Evolutionary conservation across 2,329 filamentous ascomycete genomes (phyloP), one percentile per base, ranked within the genome.

Genomic region (Neospermospora avenae): DNA sequence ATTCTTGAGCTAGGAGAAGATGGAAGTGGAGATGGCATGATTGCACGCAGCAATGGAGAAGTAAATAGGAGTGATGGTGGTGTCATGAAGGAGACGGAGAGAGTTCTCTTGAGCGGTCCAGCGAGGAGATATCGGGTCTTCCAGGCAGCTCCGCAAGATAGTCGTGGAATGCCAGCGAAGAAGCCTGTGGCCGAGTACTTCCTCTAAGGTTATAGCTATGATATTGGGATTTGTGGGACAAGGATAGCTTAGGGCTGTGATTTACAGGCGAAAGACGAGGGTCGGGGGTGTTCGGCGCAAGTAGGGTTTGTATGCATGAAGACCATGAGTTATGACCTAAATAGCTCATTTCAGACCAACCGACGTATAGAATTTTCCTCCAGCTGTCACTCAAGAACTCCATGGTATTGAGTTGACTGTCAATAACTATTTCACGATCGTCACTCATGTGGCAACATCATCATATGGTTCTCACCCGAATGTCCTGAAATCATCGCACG

Each of bases 161-260:
- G 89, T 1, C 84, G 95, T 69, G 95, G 95, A 4, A 99, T 99
- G 95, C 95, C 95, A 61, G 95, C 95, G 3, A 99, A 99, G 83
- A 98, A 98, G 76, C 95, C 95, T 3, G 91, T 96, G 56, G 92
- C 92, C 14, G 93, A 98, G 77, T 99, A 98, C 79, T 99, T 99
- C 75, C 79, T 99, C 11, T 68, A 61, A 22, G 13, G 14, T 18
- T 14, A 24, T 49, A 10, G 34, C 31, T 22, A 49, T 35, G 46
- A 22, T 20, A 49, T 3, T 35, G 48, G 28, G 18, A 22, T 18
- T 16, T 22, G 18, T 7, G 22, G 31, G 28, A 18, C 34, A 35
- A 22, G 20, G 35, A 54, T 41, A 25, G 35, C 35, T 54, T 7
- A 54, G 28, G 35, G 24, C 25, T 54, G 51, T 35, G 3, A 39